A percentile compares a stretch with the other conserved stretches of the same genome.
These are phyloP conservation scores for Xylariaceae sp. DNA, from an alignment of 2,329 filamentous ascomycete genomes.

Conservation along the genomic window DNA sequence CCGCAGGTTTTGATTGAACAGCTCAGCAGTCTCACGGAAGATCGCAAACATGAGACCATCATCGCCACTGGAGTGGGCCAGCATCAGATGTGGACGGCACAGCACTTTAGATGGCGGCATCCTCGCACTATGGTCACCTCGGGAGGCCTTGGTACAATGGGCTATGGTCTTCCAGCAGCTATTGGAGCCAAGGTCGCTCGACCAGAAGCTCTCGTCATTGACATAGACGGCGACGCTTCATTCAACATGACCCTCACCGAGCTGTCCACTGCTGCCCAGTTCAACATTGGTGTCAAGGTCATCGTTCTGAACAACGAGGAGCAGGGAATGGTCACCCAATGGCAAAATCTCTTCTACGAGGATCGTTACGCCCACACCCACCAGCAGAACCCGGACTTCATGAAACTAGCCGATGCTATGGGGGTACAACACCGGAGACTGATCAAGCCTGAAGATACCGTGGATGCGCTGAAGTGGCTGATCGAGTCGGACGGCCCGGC, in stretches of 20 bases:
- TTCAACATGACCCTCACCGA: constrained; percentile 99
- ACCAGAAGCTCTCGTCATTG: constrained; percentile 76
- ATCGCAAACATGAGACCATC: constrained; percentile 79
- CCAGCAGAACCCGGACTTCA: constrained; percentile 91
- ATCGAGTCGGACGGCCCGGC: constrained; percentile 86
- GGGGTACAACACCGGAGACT: constrained; percentile 68
- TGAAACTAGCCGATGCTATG: constrained; percentile 90
- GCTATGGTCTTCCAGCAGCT: constrained; percentile 85
- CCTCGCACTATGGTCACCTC: constrained; percentile 91
- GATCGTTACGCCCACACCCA: constrained; percentile 90
- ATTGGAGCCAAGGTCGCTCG: constrained; percentile 90
- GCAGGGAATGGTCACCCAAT: constrained; percentile 98
- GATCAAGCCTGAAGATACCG: constrained; percentile 67
- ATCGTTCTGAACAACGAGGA: constrained; percentile 95
- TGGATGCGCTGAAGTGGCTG: constrained; percentile 77
- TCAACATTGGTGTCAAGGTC: constrained; percentile 93
- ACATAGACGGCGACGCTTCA: constrained; percentile 97
- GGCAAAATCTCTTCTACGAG: constrained; percentile 96
- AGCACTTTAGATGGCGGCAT: constrained; percentile 59
- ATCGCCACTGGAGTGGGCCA: constrained; percentile 93
- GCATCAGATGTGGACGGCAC: constrained; percentile 98
- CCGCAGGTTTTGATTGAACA: constrained; percentile 88
- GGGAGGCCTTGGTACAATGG: constrained; percentile 93
- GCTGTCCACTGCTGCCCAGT: constrained; percentile 85
- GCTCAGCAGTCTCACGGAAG: constrained; percentile 73